Percentiles rank a stretch among this genome's conserved stretches.
phyloP scores from a whole-genome alignment of 306 rosid species.

The Castanea mollissima region DNA sequence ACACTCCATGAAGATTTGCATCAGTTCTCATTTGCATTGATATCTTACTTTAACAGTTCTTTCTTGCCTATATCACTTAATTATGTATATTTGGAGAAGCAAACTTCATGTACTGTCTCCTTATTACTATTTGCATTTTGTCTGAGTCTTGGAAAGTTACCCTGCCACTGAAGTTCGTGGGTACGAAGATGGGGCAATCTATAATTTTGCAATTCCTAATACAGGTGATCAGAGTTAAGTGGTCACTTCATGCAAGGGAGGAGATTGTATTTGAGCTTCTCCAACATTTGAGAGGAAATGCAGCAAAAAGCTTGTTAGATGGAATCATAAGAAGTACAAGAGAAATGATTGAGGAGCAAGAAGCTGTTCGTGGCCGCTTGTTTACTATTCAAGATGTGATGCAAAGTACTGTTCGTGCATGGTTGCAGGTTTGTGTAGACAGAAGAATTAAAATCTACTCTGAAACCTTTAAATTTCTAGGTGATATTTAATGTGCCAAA shows the following conservation, averaged over 20 bases:
- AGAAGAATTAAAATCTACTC: conserved; percentile 1
- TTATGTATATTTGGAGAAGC: not conserved
- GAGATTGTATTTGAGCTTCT: conserved; percentile 89
- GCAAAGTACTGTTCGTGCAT: conserved; percentile 93
- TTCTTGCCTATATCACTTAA: not conserved
- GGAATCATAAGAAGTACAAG: conserved; percentile 62
- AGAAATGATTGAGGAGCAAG: conserved; percentile 96
- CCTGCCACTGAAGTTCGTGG: not conserved
- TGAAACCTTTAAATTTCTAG: not conserved
- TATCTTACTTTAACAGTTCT: not conserved
- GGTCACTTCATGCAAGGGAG: conserved; percentile 97
- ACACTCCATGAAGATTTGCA: not conserved
- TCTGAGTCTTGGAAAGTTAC: not conserved
- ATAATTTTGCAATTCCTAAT: not conserved
- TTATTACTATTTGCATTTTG: not conserved
- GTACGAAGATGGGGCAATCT: not conserved
- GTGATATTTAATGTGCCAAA: not conserved
- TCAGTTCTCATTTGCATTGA: not conserved
- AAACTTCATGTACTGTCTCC: not conserved
- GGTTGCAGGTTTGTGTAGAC: conserved; percentile 72
- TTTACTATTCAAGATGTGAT: conserved; percentile 95
- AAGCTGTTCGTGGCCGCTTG: conserved; percentile 92
- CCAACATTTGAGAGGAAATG: conserved; percentile 73
- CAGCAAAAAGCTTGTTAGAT: conserved; percentile 58
- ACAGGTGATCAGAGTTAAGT: conserved; percentile 97